phyloP scores from a whole-genome alignment of 305 asterid genomes.

The Plantago rigida region DNA sequence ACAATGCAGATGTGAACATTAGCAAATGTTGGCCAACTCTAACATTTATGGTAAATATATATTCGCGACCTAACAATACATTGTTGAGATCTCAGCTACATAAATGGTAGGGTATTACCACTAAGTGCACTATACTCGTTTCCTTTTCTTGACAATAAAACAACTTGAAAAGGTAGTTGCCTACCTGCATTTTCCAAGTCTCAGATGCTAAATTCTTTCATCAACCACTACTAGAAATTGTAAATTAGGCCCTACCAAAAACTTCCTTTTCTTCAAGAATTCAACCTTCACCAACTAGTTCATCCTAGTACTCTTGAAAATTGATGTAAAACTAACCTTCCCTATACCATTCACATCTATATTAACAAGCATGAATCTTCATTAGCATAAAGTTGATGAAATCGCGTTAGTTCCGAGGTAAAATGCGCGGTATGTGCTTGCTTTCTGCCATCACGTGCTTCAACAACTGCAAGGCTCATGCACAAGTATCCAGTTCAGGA shows the following conservation, averaged over 20 bases:
- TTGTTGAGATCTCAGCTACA: too few species aligned
- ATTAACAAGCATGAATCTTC: too few species aligned
- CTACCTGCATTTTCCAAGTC: conserved; percentile 16
- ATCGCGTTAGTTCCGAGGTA: conserved; percentile 2
- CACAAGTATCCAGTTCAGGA: conserved; percentile 55
- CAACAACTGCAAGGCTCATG: conserved; percentile 56
- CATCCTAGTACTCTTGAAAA: conserved; percentile 13
- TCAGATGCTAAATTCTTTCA: conserved; percentile 25
- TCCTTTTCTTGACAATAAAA: conserved; percentile 24
- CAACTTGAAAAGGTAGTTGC: conserved; percentile 19
- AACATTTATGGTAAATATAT: too few species aligned
- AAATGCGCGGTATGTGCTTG: conserved; percentile 34
- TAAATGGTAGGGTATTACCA: conserved; percentile 19
- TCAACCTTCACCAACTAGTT: conserved; percentile 1
- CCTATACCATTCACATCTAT: not conserved
- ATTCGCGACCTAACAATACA: too few species aligned
- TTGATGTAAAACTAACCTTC: not conserved
- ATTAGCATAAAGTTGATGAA: not conserved
- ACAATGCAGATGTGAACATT: too few species aligned
- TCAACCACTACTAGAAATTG: conserved; percentile 20
- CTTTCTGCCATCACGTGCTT: conserved; percentile 52
- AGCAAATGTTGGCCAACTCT: too few species aligned
- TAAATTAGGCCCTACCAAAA: conserved; percentile 33
- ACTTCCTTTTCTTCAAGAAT: conserved; percentile 5
- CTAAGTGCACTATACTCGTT: conserved; percentile 31